Evolutionary conservation across 768 basidiomycete genomes (phyloP).

Genomic region (Pisolithus orientalis): DNA sequence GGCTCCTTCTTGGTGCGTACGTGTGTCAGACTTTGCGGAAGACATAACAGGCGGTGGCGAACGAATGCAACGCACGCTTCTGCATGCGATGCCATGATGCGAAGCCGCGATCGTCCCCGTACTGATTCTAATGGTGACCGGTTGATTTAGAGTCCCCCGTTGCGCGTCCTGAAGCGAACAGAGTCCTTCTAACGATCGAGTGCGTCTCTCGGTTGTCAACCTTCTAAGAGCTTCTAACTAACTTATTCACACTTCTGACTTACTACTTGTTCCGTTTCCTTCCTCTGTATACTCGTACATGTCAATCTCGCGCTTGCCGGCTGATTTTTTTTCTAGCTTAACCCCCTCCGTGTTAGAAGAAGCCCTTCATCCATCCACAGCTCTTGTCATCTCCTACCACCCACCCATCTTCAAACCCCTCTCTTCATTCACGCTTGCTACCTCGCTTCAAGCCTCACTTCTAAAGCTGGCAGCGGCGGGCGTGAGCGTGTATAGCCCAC

Average conservation of each 20-base stretch:
- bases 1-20: conserved; percentile 60
- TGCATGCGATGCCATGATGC: neutral
- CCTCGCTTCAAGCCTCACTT: conserved; percentile 74
- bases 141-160: conserved; percentile 46
- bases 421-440: conserved; percentile 67
- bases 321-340: conserved; percentile 43
- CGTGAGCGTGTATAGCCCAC: conserved; percentile 82
- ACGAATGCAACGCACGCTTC: neutral
- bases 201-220: conserved; percentile 22
- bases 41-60: neutral
- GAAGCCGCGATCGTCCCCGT: too few relatives aligned
- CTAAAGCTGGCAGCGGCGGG: conserved; percentile 77
- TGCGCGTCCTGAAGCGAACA: conserved; percentile 37
- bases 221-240: neutral
- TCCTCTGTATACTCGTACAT: too few relatives aligned
- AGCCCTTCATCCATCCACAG: conserved; percentile 53
- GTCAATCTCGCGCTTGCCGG: neutral
- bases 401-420: conserved; percentile 77
- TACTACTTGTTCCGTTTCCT: too few relatives aligned
- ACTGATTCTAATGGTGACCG: too few relatives aligned
- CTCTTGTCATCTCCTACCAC: conserved; percentile 78
- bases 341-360: conserved; percentile 67
- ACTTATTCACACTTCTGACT: neutral
- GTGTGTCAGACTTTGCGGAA: conserved; percentile 1
- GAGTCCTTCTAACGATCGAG: conserved; percentile 66